Evolutionary conservation across 2,329 filamentous ascomycete genomes (phyloP).

Genomic region (Aphanocladium album): DNA sequence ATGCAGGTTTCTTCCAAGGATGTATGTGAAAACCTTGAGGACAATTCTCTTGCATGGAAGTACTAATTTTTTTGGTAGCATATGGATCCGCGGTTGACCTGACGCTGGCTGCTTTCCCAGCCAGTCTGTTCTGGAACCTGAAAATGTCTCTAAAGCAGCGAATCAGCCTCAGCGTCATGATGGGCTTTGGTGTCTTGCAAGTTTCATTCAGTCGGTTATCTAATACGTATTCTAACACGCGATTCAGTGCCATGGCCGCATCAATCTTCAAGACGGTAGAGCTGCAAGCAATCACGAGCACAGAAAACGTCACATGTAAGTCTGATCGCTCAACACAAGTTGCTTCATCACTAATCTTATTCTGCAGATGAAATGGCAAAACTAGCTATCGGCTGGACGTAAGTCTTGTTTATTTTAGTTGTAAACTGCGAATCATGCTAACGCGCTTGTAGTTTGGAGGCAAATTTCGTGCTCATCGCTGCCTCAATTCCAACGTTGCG

Average conservation of each 20-base stretch:
- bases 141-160: background rate
- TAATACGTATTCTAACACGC: background rate
- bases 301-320: background rate
- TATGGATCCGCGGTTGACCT: background rate
- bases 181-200: background rate
- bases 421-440: background rate
- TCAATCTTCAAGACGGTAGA: conserved; percentile 1
- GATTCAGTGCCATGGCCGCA: background rate
- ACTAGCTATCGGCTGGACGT: background rate
- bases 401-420: too few relatives aligned
- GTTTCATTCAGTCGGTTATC: background rate
- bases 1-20: background rate
- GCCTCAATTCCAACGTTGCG: background rate
- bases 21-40: background rate
- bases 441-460: background rate
- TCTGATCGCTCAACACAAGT: too few relatives aligned
- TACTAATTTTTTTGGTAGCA: background rate
- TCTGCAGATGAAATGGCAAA: conserved; percentile 1
- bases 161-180: background rate
- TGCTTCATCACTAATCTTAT: too few relatives aligned
- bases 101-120: background rate
- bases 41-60: background rate
- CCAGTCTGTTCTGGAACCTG: background rate
- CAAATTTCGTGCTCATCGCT: background rate
- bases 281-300: background rate